phyloP scores from a whole-genome alignment of 2,329 filamentous ascomycete species.

The Knufia fluminis region DNA sequence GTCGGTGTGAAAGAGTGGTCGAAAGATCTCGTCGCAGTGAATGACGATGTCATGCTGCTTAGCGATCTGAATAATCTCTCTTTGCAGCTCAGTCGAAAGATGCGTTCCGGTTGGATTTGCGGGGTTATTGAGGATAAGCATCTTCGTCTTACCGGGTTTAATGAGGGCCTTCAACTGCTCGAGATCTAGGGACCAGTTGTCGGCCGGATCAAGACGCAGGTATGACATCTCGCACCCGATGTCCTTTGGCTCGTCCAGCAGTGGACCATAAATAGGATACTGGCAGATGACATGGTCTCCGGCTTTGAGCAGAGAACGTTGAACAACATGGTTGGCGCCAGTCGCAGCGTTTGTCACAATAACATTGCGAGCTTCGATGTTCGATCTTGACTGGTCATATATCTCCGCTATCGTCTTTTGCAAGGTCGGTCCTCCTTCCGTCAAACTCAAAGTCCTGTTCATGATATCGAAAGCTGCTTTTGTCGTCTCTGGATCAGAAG shows the following conservation, averaged over 20 bases:
- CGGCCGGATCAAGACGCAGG: constrained; percentile 59
- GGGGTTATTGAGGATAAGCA: constrained; percentile 64
- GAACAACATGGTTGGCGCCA: constrained; percentile 65
- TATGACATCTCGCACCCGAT: constrained; percentile 68
- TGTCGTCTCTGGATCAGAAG: constrained; percentile 29
- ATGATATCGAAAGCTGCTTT: constrained; percentile 17
- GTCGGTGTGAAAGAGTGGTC: constrained; percentile 61
- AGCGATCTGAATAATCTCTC: constrained; percentile 55
- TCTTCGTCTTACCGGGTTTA: constrained; percentile 31
- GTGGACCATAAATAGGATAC: constrained; percentile 78
- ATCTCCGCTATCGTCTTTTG: constrained; percentile 25
- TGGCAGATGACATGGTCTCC: constrained; percentile 80
- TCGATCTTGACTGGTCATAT: constrained; percentile 15
- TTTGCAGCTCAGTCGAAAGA: constrained; percentile 53
- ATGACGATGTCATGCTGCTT: constrained; percentile 54
- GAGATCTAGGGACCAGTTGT: constrained; percentile 59
- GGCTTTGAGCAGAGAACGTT: constrained; percentile 60
- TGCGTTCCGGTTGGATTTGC: constrained; percentile 73
- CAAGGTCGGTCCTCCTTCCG: constrained; percentile 23
- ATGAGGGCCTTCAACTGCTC: constrained; percentile 57
- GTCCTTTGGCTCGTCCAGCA: constrained; percentile 64
- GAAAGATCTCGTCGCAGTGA: constrained; percentile 73
- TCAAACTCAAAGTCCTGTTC: constrained; percentile 19
- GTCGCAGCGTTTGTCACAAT: constrained; percentile 75
- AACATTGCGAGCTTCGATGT: constrained; percentile 51